Percentiles rank a stretch among this genome's conserved stretches.
Conservation (phyloP, 225 moss, liverwort and hornwort genomes). For the Sphagnum tenellum region DNA sequence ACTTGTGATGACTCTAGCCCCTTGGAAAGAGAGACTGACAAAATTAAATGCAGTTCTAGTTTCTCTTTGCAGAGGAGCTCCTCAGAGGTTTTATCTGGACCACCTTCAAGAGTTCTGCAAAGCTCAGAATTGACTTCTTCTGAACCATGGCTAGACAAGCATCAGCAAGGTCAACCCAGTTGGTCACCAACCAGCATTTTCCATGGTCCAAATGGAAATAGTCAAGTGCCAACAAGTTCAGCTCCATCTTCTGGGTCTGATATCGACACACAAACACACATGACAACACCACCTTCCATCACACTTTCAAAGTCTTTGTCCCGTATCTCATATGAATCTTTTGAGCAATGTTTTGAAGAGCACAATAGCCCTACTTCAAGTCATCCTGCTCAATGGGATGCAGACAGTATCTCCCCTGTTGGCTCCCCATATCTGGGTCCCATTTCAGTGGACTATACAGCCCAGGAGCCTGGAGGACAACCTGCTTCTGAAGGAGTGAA, state of each 20-base stretch:
- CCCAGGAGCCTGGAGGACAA: conserved; percentile 14
- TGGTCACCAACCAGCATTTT: conserved; percentile 77
- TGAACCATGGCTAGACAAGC: conserved; percentile 15
- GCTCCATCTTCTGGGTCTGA: conserved; percentile 58
- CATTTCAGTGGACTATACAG: conserved; percentile 25
- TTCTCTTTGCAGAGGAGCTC: no score
- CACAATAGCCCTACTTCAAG: conserved; percentile 17
- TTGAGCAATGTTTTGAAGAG: conserved; percentile 33
- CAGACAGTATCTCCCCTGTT: conserved; percentile 12
- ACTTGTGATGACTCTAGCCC: conserved; percentile 11
- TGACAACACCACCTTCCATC: conserved; percentile 21
- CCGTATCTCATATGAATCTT: conserved; percentile 37
- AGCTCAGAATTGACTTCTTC: conserved; percentile 1
- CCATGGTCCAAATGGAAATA: conserved; percentile 47
- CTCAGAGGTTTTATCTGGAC: no score
- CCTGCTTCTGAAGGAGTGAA: conserved; percentile 53
- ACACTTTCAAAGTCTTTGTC: conserved; percentile 30
- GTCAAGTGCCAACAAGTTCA: conserved; percentile 27
- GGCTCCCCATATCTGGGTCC: conserved; percentile 52
- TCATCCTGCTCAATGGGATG: conserved; percentile 24
- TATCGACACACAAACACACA: conserved; percentile 25
- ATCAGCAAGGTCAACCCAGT: conserved; percentile 12
- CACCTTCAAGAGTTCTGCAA: not conserved
- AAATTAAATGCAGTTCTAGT: not conserved
- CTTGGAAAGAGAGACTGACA: conserved; percentile 10